These are phyloP conservation scores for Leishmania gerbilli DNA, from an alignment of 208 protist species.

Conservation along the genomic window DNA sequence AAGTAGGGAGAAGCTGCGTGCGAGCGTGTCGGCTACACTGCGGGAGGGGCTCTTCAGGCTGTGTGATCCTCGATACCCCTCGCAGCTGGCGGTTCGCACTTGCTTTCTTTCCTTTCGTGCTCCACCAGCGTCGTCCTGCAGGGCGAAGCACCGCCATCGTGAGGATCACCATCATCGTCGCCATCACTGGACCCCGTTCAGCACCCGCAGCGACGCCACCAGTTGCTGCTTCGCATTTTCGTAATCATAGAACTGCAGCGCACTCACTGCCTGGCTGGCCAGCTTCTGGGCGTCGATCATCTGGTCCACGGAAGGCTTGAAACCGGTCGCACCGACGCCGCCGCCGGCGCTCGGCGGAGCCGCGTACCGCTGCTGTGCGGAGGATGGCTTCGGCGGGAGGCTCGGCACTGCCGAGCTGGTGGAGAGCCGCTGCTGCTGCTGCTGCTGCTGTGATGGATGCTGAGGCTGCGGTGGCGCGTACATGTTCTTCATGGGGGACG, in stretches of 20 bases:
- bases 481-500: neutral
- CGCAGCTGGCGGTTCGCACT: neutral
- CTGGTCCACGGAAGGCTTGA: slow-evolving; percentile 54
- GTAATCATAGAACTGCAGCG: slow-evolving; percentile 84
- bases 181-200: slow-evolving; percentile 37
- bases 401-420: neutral
- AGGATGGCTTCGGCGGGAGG: neutral
- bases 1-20: neutral
- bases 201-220: slow-evolving; percentile 39
- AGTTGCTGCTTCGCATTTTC: slow-evolving; percentile 56
- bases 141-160: neutral
- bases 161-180: neutral
- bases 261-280: slow-evolving; percentile 67
- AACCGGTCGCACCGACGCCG: neutral
- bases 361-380: slow-evolving; percentile 11
- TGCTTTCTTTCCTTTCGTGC: neutral
- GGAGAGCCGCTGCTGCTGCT: neutral
- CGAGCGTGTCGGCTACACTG: neutral
- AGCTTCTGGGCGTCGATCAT: slow-evolving; percentile 87
- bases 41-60: neutral
- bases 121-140: neutral
- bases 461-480: neutral
- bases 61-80: neutral
- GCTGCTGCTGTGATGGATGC: neutral
- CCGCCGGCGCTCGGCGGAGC: neutral